Evolutionary conservation across 352 stramenopile species (phyloP).

Genomic region (Pythium rishiriense): DNA sequence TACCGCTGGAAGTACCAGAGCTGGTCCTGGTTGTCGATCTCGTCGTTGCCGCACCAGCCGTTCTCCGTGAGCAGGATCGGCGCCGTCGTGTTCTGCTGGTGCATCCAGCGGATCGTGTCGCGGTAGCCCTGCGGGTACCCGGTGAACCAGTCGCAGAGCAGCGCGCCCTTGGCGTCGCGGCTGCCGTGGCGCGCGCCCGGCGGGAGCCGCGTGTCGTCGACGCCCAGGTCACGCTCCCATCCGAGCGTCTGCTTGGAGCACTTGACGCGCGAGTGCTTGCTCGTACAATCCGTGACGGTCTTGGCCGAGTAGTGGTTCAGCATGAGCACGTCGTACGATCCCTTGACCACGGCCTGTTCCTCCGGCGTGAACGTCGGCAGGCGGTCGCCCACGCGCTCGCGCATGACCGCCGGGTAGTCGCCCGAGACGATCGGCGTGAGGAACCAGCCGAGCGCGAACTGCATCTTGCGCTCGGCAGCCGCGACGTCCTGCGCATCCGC

Average conservation of each 20-base stretch:
- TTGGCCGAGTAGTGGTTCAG: slow-evolving; percentile 93
- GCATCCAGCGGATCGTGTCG: slow-evolving; percentile 53
- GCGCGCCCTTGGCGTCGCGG: slow-evolving; percentile 34
- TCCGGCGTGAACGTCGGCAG: slow-evolving; percentile 87
- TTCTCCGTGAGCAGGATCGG: slow-evolving; percentile 69
- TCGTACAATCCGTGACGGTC: slow-evolving; percentile 53
- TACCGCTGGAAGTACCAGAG: slow-evolving; percentile 64
- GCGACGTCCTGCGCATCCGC: slow-evolving; percentile 40
- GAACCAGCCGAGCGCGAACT: slow-evolving; percentile 93
- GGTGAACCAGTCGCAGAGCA: slow-evolving; percentile 46
- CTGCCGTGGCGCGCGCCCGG: slow-evolving; percentile 56
- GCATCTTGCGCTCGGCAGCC: slow-evolving; percentile 79
- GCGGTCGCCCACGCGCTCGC: slow-evolving; percentile 59
- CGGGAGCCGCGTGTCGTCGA: slow-evolving; percentile 55
- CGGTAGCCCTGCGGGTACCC: slow-evolving; percentile 57
- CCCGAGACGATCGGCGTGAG: slow-evolving; percentile 87
- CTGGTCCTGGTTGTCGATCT: slow-evolving; percentile 59
- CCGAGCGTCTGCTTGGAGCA: slow-evolving; percentile 40
- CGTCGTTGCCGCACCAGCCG: slow-evolving; percentile 63
- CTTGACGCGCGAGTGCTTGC: slow-evolving; percentile 31
- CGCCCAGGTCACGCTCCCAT: slow-evolving; percentile 46
- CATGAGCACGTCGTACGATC: slow-evolving; percentile 93
- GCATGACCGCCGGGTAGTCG: slow-evolving; percentile 93
- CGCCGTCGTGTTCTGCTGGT: slow-evolving; percentile 37
- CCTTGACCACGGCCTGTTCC: slow-evolving; percentile 73